phyloP scores from a whole-genome alignment of 176 grass and related monocot genomes.

The Oryza meridionalis region DNA sequence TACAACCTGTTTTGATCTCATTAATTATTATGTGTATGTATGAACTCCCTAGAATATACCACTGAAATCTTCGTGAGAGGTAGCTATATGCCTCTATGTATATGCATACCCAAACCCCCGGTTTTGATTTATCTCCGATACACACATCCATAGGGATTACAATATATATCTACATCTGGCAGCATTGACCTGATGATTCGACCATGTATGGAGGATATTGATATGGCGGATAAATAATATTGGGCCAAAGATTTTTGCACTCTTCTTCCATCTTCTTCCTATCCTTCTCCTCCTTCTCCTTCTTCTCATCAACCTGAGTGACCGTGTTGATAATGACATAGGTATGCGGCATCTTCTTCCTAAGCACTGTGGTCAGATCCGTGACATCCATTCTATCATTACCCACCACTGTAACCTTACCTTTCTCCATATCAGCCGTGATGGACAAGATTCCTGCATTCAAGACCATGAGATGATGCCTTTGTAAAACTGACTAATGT shows the following conservation, averaged over 20 bases:
- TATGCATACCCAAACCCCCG: neutral
- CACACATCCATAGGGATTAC: neutral
- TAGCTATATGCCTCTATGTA: neutral
- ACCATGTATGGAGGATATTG: neutral
- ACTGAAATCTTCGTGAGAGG: neutral
- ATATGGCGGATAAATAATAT: neutral
- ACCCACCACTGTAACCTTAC: neutral
- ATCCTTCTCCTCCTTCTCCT: neutral
- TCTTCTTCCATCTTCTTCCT: neutral
- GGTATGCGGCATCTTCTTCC: neutral
- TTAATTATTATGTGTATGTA: neutral
- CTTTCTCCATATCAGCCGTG: neutral
- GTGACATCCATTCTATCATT: neutral
- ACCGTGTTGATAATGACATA: neutral
- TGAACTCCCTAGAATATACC: neutral
- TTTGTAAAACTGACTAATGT: neutral
- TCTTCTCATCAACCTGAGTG: neutral
- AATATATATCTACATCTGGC: neutral
- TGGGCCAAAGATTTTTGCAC: neutral
- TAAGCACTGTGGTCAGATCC: neutral
- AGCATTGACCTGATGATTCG: neutral
- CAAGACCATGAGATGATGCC: neutral
- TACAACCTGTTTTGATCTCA: neutral
- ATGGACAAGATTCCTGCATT: constrained; percentile 4
- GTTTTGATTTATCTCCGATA: neutral